phyloP scores from a whole-genome alignment of 2,329 filamentous ascomycete genomes.

The Chrysoporthe austroafricana region DNA sequence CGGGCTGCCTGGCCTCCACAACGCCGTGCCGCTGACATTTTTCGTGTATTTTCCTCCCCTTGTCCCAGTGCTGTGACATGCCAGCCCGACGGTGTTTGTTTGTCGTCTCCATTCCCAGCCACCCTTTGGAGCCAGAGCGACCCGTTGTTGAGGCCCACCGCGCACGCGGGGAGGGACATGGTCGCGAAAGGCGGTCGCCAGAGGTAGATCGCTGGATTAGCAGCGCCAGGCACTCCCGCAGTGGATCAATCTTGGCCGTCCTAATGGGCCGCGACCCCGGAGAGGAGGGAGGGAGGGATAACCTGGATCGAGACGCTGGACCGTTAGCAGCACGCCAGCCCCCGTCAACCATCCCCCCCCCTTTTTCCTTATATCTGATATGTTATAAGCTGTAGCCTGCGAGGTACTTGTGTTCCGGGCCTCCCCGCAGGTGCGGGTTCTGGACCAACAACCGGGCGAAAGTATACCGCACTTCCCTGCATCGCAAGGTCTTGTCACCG shows the following conservation, averaged over 20 bases:
- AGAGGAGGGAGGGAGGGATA: background rate
- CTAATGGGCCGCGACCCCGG: background rate
- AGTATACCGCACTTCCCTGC: background rate
- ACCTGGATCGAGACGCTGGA: background rate
- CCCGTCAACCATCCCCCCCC: background rate
- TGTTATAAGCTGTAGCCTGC: background rate
- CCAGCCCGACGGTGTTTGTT: background rate
- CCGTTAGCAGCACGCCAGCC: background rate
- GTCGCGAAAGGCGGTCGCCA: constrained; percentile 11
- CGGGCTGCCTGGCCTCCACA: background rate
- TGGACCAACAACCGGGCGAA: too few relatives aligned
- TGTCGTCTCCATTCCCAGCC: constrained; percentile 12
- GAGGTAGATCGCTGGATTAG: background rate
- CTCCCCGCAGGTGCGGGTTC: too few relatives aligned
- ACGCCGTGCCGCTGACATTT: background rate
- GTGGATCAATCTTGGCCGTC: background rate
- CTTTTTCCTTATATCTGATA: background rate
- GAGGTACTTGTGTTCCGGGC: background rate
- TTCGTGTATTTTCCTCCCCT: background rate
- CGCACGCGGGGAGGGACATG: background rate
- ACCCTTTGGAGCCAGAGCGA: constrained; percentile 9
- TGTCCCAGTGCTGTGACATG: background rate
- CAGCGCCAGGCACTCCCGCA: constrained; percentile 8
- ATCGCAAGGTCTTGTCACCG: background rate
- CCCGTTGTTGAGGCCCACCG: constrained; percentile 20